A percentile compares a stretch with the other conserved stretches of the same genome.
These are phyloP conservation scores for Neltuma alba DNA, from an alignment of 306 rosid genomes.

Conservation along the genomic window DNA sequence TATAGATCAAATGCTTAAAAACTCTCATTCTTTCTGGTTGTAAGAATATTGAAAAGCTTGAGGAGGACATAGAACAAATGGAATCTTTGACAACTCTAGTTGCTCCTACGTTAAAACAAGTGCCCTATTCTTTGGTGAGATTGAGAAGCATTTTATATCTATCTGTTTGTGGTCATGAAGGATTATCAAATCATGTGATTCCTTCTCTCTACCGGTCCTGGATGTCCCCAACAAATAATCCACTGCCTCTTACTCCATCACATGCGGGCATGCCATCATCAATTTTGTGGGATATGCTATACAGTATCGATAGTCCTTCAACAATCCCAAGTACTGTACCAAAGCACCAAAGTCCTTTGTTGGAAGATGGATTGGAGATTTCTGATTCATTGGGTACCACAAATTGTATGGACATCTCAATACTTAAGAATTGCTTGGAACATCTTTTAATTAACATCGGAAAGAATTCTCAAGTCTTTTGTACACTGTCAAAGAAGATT, in stretches of 20 bases:
- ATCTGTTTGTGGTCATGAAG: neutral
- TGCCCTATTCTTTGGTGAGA: neutral
- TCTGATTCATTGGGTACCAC: neutral
- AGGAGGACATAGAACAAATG: neutral
- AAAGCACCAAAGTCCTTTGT: neutral
- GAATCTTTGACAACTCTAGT: neutral
- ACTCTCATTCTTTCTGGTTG: neutral
- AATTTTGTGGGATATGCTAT: neutral
- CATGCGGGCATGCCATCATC: neutral
- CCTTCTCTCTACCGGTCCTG: neutral
- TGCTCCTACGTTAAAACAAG: neutral
- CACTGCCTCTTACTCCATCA: neutral
- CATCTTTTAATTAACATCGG: too few species aligned
- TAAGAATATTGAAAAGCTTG: neutral
- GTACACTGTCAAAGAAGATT: neutral
- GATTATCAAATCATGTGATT: neutral
- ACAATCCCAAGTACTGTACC: neutral
- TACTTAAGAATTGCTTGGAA: too few species aligned
- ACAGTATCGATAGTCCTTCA: neutral
- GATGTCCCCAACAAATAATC: neutral
- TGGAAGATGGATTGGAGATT: neutral
- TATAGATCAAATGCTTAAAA: neutral
- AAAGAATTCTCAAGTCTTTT: too few species aligned
- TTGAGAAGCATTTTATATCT: neutral
- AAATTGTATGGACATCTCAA: neutral